Evolutionary conservation across 2,329 filamentous ascomycete genomes (phyloP).

Genomic region (Herpotrichia juniperi): DNA sequence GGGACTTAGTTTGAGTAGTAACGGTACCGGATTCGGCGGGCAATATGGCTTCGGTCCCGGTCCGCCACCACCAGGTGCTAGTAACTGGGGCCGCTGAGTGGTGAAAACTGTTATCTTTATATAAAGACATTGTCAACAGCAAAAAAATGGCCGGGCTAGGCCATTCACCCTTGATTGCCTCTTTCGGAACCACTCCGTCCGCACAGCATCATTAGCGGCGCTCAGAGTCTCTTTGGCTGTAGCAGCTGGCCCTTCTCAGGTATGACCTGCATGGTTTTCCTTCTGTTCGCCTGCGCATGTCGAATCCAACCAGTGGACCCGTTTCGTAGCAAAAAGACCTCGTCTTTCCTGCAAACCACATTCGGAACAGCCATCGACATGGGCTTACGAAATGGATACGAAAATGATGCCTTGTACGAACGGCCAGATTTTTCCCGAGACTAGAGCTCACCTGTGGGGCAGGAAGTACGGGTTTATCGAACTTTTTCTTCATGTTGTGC

Average conservation of each 20-base stretch:
- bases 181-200: too few relatives aligned
- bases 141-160: too few relatives aligned
- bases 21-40: conserved; percentile 24
- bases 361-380: background rate
- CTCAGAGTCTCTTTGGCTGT: too few relatives aligned
- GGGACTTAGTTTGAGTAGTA: conserved; percentile 32
- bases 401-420: conserved; percentile 9
- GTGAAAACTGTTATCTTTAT: background rate
- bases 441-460: conserved; percentile 3
- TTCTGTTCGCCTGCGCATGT: too few relatives aligned
- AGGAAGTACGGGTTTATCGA: background rate
- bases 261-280: too few relatives aligned
- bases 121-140: too few relatives aligned
- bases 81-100: conserved; percentile 21
- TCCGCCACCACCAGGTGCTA: conserved; percentile 2
- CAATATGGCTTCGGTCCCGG: conserved; percentile 24
- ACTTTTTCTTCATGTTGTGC: conserved; percentile 1
- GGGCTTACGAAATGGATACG: conserved; percentile 5
- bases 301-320: background rate
- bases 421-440: conserved; percentile 9
- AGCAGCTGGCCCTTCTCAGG: too few relatives aligned
- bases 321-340: background rate
- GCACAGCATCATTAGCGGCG: too few relatives aligned
- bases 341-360: background rate
- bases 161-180: too few relatives aligned